Evolutionary conservation across 2,329 filamentous ascomycete genomes (phyloP).

Genomic region (Alternaria sp.): DNA sequence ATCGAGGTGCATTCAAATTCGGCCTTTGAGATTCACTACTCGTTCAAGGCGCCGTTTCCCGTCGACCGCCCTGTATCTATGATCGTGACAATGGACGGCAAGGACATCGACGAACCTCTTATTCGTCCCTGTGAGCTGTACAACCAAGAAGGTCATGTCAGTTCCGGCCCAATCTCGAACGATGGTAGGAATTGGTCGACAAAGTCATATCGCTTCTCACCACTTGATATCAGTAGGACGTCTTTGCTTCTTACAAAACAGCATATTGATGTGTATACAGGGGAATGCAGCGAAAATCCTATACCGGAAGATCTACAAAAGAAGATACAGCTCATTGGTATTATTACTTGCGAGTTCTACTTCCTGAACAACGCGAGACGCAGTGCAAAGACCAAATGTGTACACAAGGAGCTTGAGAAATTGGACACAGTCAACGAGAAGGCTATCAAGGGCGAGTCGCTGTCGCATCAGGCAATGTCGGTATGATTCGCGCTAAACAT

Average conservation of each 20-base stretch:
- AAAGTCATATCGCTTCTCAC: conserved; percentile 26
- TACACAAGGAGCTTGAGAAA: conserved; percentile 29
- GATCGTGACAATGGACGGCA: conserved; percentile 30
- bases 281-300: neutral
- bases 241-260: neutral
- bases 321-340: conserved; percentile 15
- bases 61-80: conserved; percentile 17
- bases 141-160: conserved; percentile 4
- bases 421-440: conserved; percentile 23
- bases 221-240: conserved; percentile 16
- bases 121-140: conserved; percentile 13
- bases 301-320: conserved; percentile 5
- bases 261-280: neutral
- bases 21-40: conserved; percentile 27
- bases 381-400: neutral
- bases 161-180: conserved; percentile 11
- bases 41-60: conserved; percentile 18
- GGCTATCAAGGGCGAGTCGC: conserved; percentile 22
- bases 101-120: conserved; percentile 13
- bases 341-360: conserved; percentile 23
- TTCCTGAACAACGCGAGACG: conserved; percentile 11
- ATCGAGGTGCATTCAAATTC: conserved; percentile 34
- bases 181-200: conserved; percentile 2
- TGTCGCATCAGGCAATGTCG: conserved; percentile 19
- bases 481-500: neutral